Evolutionary conservation across 73 alveolate genomes (phyloP), one percentile per base, ranked within the genome.

Genomic region (Chromera velia): DNA sequence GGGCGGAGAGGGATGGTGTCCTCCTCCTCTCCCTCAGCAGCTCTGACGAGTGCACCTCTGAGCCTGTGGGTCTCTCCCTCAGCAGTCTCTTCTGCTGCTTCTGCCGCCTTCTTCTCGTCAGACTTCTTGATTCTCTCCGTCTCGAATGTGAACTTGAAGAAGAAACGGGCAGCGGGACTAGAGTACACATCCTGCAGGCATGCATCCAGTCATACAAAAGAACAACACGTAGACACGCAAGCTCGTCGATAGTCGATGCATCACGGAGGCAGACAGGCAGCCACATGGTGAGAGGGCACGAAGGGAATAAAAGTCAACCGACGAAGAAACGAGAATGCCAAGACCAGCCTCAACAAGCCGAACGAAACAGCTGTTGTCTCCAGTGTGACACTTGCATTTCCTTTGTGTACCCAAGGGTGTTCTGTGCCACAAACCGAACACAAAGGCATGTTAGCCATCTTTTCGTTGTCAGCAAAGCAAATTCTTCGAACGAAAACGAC

Each of bases 1-100:
- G 67, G 63, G 66, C 31, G 73, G 79, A 78, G 47, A 29, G 32
- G 70, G 33, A 72, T 77, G 26, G 79, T 69, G 72, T 69, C 85
- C 0, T 72, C 67, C 4, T 26, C 28, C 27, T 71, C 80, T 31
- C 69, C 85, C 33, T 78, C 85, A 32, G n/a, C n/a, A n/a, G n/a
- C n/a, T n/a, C n/a, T n/a, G n/a, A n/a, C n/a, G n/a, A n/a, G n/a
- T n/a, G n/a, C n/a, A n/a, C n/a, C n/a, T n/a, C n/a, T n/a, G n/a
- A n/a, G n/a, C n/a, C n/a, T n/a, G n/a, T n/a, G n/a, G n/a, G n/a
- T n/a, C n/a, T n/a, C n/a, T n/a, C n/a, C n/a, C n/a, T n/a, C n/a
- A n/a, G n/a, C n/a, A n/a, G n/a, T n/a, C n/a, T n/a, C n/a, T n/a
- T n/a, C n/a, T n/a, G n/a, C n/a, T n/a, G n/a, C n/a, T n/a, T n/a